phyloP scores from a whole-genome alignment of 129 eudicot species.

The Gnaphalium uliginosum region DNA sequence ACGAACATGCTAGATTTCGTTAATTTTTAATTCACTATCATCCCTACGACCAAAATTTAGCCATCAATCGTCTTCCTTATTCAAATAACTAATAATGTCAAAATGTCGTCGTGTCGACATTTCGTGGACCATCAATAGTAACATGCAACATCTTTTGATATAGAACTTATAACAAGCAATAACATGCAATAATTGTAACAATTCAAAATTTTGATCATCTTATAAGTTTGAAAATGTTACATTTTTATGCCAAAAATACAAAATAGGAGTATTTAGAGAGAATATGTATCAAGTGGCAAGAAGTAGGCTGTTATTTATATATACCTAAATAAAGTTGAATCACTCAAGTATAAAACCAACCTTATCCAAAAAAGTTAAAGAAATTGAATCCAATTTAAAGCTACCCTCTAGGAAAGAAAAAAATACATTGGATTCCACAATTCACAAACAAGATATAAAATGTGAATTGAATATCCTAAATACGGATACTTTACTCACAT shows the following conservation, averaged over 20 bases:
- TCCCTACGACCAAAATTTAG: constrained; percentile 20
- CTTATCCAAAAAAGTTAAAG: constrained; percentile 44
- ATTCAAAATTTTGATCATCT: not conserved
- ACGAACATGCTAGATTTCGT: too few species aligned
- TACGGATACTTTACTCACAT: too few species aligned
- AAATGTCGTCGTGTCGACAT: too few species aligned
- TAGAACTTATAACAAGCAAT: too few species aligned
- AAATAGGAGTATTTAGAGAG: too few species aligned
- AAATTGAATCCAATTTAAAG: constrained; percentile 41
- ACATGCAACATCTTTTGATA: not conserved
- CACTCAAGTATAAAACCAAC: constrained; percentile 45
- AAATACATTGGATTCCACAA: constrained; percentile 42
- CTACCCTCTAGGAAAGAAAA: constrained; percentile 3
- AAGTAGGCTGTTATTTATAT: constrained; percentile 35
- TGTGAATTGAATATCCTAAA: constrained; percentile 18
- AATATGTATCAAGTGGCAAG: constrained; percentile 35
- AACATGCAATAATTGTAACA: not conserved
- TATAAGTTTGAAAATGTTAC: not conserved
- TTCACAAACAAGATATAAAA: constrained; percentile 13
- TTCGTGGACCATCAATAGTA: not conserved
- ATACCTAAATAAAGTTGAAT: constrained; percentile 45
- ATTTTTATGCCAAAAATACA: too few species aligned
- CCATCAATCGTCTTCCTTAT: constrained; percentile 23
- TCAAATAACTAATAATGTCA: constrained; percentile 24
- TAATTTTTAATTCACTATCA: constrained; percentile 12